Conservation (phyloP, 1,284 basidiomycete species). For the Psilocybe mexicana region DNA sequence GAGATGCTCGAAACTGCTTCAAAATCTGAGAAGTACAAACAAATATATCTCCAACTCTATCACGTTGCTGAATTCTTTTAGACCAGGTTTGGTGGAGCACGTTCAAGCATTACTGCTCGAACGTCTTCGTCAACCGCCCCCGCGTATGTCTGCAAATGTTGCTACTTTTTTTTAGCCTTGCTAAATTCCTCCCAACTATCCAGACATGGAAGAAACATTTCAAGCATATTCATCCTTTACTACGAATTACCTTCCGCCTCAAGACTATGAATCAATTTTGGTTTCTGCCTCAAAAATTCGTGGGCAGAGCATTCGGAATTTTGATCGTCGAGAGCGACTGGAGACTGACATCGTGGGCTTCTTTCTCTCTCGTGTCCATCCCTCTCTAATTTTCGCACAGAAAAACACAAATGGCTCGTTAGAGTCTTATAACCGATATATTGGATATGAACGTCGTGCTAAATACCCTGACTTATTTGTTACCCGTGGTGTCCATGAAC, state of each 20-base stretch:
- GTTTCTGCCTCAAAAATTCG: slow-evolving; percentile 75
- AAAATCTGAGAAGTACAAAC: slow-evolving; percentile 47
- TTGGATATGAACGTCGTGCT: slow-evolving; percentile 61
- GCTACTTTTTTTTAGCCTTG: no score
- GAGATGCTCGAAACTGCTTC: slow-evolving; percentile 53
- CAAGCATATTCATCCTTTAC: slow-evolving; percentile 87
- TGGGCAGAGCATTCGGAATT: slow-evolving; percentile 57
- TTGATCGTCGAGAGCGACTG: slow-evolving; percentile 58
- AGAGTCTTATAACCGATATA: slow-evolving; percentile 64
- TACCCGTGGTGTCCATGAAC: slow-evolving; percentile 69
- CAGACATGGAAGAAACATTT: slow-evolving; percentile 76
- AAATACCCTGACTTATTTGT: slow-evolving; percentile 67
- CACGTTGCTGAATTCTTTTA: slow-evolving; percentile 22
- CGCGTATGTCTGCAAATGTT: slow-evolving; percentile 45
- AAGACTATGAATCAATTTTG: slow-evolving; percentile 76
- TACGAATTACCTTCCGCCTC: slow-evolving; percentile 69
- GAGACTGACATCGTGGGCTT: slow-evolving; percentile 57
- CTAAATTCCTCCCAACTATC: no score
- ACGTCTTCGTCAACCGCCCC: slow-evolving; percentile 70
- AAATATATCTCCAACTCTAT: background rate
- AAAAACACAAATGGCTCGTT: slow-evolving; percentile 49
- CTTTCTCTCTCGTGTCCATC: slow-evolving; percentile 2
- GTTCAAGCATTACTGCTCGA: slow-evolving; percentile 53
- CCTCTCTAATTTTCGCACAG: slow-evolving; percentile 30
- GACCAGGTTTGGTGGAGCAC: slow-evolving; percentile 40